These are phyloP conservation scores for Globisporangium carolinianum DNA, from an alignment of 352 stramenopile species.

Conservation along the genomic window DNA sequence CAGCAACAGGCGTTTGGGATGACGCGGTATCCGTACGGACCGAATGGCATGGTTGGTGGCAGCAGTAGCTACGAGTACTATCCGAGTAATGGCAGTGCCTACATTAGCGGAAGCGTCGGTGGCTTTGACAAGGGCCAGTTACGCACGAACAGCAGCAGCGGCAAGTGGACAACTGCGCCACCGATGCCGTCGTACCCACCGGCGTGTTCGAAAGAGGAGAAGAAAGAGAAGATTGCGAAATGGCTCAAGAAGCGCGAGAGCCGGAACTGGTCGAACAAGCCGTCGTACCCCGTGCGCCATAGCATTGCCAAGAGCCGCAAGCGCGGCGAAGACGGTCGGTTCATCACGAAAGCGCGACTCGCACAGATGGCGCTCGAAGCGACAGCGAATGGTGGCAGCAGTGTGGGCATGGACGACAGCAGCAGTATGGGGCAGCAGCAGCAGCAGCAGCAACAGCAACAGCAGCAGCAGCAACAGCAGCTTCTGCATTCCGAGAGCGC, in stretches of 20 bases:
- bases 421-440: conserved; percentile 4
- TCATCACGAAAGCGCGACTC: conserved; percentile 72
- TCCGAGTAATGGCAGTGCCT: not conserved
- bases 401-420: not conserved
- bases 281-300: conserved; percentile 75
- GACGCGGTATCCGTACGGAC: conserved; percentile 38
- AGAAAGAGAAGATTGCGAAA: conserved; percentile 78
- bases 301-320: conserved; percentile 82
- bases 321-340: conserved; percentile 72
- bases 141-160: conserved; percentile 19
- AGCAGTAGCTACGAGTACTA: conserved; percentile 48
- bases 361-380: conserved; percentile 66
- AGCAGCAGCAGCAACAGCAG: conserved; percentile 11
- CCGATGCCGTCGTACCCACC: conserved; percentile 73
- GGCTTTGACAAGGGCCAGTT: conserved; percentile 43
- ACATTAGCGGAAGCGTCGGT: conserved; percentile 17
- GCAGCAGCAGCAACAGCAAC: not conserved
- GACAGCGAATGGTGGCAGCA: conserved; percentile 10
- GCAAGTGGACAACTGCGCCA: conserved; percentile 63
- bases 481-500: conserved; percentile 17
- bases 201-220: conserved; percentile 74
- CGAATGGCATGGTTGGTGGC: conserved; percentile 9
- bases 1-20: conserved; percentile 24
- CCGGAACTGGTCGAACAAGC: conserved; percentile 83
- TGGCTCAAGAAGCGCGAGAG: conserved; percentile 83